These are phyloP conservation scores for Hemileccinum impolitum DNA, from an alignment of 768 basidiomycete species.

Conservation along the genomic window DNA sequence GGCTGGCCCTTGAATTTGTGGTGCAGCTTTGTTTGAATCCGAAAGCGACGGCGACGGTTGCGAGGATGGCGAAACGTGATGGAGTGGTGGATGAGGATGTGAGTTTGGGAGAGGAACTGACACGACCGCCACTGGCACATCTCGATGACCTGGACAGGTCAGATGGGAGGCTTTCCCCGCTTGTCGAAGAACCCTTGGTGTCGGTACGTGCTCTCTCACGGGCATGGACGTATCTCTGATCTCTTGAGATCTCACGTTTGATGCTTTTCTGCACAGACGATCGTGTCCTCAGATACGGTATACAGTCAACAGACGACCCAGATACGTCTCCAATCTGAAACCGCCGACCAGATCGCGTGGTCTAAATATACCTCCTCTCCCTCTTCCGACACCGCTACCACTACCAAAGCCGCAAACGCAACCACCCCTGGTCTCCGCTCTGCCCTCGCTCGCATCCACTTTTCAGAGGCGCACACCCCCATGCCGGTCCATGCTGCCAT, in stretches of 20 bases:
- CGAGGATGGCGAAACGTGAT: constrained; percentile 58
- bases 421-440: constrained; percentile 12
- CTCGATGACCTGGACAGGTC: constrained; percentile 1
- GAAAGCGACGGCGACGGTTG: constrained; percentile 67
- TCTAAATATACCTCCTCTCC: constrained; percentile 46
- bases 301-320: constrained; percentile 65
- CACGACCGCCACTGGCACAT: constrained; percentile 25
- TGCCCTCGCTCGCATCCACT: constrained; percentile 59
- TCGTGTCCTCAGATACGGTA: constrained; percentile 61
- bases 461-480: constrained; percentile 53
- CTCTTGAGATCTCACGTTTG: too few relatives aligned
- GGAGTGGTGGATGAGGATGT: constrained; percentile 12
- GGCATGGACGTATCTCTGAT: too few relatives aligned
- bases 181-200: not conserved
- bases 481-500: constrained; percentile 58
- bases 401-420: constrained; percentile 1
- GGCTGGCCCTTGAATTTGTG: constrained; percentile 80
- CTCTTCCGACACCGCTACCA: not conserved
- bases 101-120: constrained; percentile 12
- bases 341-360: constrained; percentile 82
- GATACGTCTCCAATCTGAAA: constrained; percentile 70
- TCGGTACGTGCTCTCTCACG: constrained; percentile 8
- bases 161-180: not conserved
- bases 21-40: constrained; percentile 76
- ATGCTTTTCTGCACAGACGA: constrained; percentile 14